Evolutionary conservation across 1,284 basidiomycete genomes (phyloP), one percentile per base, ranked within the genome.

Genomic region (Apiotrichum sp.): DNA sequence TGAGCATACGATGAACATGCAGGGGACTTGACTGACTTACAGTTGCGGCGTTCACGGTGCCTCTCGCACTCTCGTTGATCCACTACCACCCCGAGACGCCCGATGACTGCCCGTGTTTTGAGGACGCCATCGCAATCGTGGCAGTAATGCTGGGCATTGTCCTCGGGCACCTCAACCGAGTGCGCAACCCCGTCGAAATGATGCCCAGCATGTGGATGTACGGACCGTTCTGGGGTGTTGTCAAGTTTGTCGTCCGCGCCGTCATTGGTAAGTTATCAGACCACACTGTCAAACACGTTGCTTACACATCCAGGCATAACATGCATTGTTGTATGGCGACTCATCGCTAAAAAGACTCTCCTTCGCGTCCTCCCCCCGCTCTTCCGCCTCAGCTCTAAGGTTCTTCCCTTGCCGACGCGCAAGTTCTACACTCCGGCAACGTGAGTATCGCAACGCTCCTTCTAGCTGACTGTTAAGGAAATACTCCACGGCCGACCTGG

Each of bases 71-170:
- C 8, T 77, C 89, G 2, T 77, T 89, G 44, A 87, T 96, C 5
- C 87, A 92, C 69, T 82, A 87, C 61, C 93, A 98, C 71, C 93
- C 93, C 0, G 88, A 93, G 67, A 89, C 90, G 0, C 86, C 96
- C 1, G 93, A 97, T 59, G 91, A 96, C 69, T 98, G 95, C 68
- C 96, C 95, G 0, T 98, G 95, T 76, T 98, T 97, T 73, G 95
- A 98, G 73, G 95, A 98, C 68, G 90, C 93, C 4, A 95, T 97
- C 53, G 93, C 95, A 0, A 89, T 95, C 65, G 78, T 90, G 29
- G 86, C 89, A 10, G 92, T 93, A 44, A 81, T 89, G 13, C 80
- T 89, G 52, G 95, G 95, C 16, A 78, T 82, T n/a, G 78, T 84
- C 22, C 70, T 93, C 1, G 84, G 84, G 0, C 79, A 83, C 51